phyloP scores from a whole-genome alignment of 2,329 filamentous ascomycete species.

The Botrytis elliptica region DNA sequence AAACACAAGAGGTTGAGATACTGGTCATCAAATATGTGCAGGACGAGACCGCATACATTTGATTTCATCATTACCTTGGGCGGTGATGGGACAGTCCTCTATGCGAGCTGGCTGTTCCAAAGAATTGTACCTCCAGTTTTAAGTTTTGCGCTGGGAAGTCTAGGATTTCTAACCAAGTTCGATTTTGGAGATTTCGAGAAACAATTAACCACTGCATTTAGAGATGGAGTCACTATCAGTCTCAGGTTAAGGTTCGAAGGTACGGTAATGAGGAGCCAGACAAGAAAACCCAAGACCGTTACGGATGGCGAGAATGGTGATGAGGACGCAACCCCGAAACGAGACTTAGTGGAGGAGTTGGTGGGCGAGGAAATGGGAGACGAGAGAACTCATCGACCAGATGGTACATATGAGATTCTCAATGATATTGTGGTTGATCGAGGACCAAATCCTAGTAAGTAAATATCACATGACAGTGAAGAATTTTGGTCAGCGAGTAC shows the following conservation, averaged over 20 bases:
- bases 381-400: slow-evolving; percentile 79
- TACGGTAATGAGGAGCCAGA: slow-evolving; percentile 81
- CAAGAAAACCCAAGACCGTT: slow-evolving; percentile 41
- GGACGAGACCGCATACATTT: slow-evolving; percentile 76
- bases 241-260: slow-evolving; percentile 87
- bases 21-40: slow-evolving; percentile 81
- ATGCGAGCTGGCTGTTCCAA: slow-evolving; percentile 96
- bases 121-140: slow-evolving; percentile 90
- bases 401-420: slow-evolving; percentile 82
- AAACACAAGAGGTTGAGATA: slow-evolving; percentile 60
- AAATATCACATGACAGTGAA: background rate
- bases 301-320: slow-evolving; percentile 39
- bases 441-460: slow-evolving; percentile 85
- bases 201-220: slow-evolving; percentile 70
- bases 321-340: slow-evolving; percentile 44
- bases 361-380: slow-evolving; percentile 84
- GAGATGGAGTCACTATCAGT: slow-evolving; percentile 83
- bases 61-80: slow-evolving; percentile 92
- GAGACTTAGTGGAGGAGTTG: slow-evolving; percentile 84
- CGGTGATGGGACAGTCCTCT: slow-evolving; percentile 95
- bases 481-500: slow-evolving; percentile 20
- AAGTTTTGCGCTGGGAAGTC: slow-evolving; percentile 84
- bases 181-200: slow-evolving; percentile 75
- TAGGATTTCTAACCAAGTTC: slow-evolving; percentile 96
- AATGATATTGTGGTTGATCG: slow-evolving; percentile 97